phyloP scores from a whole-genome alignment of 805 yeast genomes.

The Pichia gijzeniarum region DNA sequence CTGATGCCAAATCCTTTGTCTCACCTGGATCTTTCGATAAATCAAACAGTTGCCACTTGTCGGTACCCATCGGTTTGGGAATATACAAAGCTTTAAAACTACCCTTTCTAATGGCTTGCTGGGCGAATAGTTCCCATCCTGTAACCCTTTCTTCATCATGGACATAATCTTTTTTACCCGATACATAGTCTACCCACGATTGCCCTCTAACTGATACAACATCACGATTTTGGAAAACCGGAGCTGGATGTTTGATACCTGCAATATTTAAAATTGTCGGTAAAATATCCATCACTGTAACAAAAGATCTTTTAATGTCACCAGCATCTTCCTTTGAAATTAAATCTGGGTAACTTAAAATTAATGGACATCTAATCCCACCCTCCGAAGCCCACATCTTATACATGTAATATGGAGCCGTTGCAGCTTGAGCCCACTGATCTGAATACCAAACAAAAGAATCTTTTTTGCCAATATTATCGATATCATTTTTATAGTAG shows the following conservation, averaged over 20 bases:
- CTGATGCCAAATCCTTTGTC: slow-evolving; percentile 36
- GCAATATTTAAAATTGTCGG: slow-evolving; percentile 51
- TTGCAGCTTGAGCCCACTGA: slow-evolving; percentile 59
- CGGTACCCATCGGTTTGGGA: slow-evolving; percentile 44
- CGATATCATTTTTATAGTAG: slow-evolving; percentile 37
- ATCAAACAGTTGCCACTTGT: slow-evolving; percentile 44
- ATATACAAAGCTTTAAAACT: slow-evolving; percentile 41
- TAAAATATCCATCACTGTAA: slow-evolving; percentile 54
- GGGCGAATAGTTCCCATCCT: slow-evolving; percentile 56
- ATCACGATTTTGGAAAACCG: slow-evolving; percentile 35
- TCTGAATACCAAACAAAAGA: slow-evolving; percentile 49
- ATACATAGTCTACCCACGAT: slow-evolving; percentile 38
- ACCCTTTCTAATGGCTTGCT: slow-evolving; percentile 49
- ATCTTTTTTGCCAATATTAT: slow-evolving; percentile 42
- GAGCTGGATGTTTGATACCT: slow-evolving; percentile 37
- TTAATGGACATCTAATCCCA: slow-evolving; percentile 51
- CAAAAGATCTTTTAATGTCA: slow-evolving; percentile 33
- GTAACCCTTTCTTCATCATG: slow-evolving; percentile 39
- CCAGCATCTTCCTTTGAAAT: slow-evolving; percentile 22
- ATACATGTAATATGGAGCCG: slow-evolving; percentile 48
- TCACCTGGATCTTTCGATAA: slow-evolving; percentile 41
- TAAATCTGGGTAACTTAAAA: slow-evolving; percentile 39
- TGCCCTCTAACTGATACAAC: slow-evolving; percentile 42
- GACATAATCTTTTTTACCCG: slow-evolving; percentile 25
- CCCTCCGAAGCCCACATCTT: slow-evolving; percentile 58